Evolutionary conservation across 768 basidiomycete species (phyloP), one percentile per base, ranked within the genome.

Genomic region (Crassisporium funariophilum): DNA sequence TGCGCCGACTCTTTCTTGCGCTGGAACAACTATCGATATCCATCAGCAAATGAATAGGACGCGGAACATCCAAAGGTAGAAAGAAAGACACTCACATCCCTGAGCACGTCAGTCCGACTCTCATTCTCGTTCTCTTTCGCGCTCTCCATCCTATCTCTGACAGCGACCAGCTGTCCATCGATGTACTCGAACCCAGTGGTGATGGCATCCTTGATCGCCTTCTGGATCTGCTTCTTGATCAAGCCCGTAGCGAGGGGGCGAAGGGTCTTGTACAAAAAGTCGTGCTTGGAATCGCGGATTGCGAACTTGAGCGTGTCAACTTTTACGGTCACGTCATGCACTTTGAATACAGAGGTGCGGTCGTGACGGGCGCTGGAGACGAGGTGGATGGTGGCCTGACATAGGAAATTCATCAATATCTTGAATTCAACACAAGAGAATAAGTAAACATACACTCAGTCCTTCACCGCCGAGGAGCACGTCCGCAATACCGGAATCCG

Each of bases 231-330:
- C 55, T 74, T 79, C 78, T 94, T 95, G 58, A 99, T 83, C 29
- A 97, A 71, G 5, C 80, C 81, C 2, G 83, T 92, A 10, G 89
- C 89, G 31, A 93, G 75, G 3, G 88, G 86, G 43, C 79, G 82
- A 29, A 97, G 55, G 0, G 89, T 86, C 75, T 88, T 92, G 77
- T 95, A 95, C 52, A 95, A 64, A 19, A 88, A 68, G 58, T 93
- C 88, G 68, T 97, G 93, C 68, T 94, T 95, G 52, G 86, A 81
- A 54, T 98, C 94, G 4, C 92, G 82, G 57, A 99, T 91, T 19
- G 83, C 80, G 70, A 95, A 95, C 69, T 88, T 93, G 58, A 98
- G 79, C 12, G 83, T 76, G 58, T 88, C 90, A 44, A 98, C 85
- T 61, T 91, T 91, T 64, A 91, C 88, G 35, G 82, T 66, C 15